Evolutionary conservation across 2,329 filamentous ascomycete species (phyloP), one percentile per base, ranked within the genome.

Genomic region (Pseudogymnoascus sp.): DNA sequence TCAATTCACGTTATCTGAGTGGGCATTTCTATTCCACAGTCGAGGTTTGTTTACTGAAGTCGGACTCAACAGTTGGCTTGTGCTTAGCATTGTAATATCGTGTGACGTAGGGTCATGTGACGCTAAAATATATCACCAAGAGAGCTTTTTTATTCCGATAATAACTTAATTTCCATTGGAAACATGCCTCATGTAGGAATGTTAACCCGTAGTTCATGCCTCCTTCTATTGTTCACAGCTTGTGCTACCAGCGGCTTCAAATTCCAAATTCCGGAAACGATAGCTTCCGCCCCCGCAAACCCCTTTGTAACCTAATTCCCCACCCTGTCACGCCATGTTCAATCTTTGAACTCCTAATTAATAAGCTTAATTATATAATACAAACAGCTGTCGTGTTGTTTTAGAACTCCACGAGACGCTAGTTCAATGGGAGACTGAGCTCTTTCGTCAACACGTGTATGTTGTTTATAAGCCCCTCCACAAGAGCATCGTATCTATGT

Each of bases 391-490:
- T 14, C 25, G 47, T 33, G 47, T 35, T 53, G 33, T 35, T 35
- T 4, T 11, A 9, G 3, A 35, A 53, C 28, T 12, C 28, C 28
- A 18, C 47, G 3, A 15, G 28, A 53, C 15, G 11, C 25, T 53
- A 53, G 47, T 35, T 53, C 28, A 30, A 6, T 1, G 47, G 47
- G 47, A 53, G 47, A 18, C 47, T 53, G 28, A 53, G 47, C 47
- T 53, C 47, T 53, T 53, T 53, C n/a, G 47, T 53, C 47, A 53
- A 53, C 9, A 53, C 47, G 47, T 53, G 47, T 53, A 89, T 77
- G 66, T 94, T 93, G 71, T 91, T 87, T 61, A 93, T 75, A 64
- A 94, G 82, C 1, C 87, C 88, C 64, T 88, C 85, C 2, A 94
- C 82, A 12, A 93, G 73, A 50, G 85, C 81, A 60, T 83, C 78